Percentiles rank a stretch among this genome's conserved stretches.
Conservation (phyloP, 768 basidiomycete genomes). For the Hygrocybe coccinea region DNA sequence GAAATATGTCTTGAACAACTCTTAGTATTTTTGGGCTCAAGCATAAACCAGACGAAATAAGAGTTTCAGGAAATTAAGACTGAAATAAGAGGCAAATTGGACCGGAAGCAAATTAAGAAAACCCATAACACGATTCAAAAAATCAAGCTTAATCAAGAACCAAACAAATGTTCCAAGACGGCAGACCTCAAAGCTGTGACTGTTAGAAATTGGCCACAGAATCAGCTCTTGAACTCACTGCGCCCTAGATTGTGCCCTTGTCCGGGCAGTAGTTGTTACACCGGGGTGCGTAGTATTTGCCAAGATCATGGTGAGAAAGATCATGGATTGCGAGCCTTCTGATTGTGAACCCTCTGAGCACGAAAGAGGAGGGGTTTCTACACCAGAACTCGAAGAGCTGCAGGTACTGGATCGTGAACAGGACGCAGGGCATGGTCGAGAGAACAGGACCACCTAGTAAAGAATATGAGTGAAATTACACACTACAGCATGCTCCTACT, state of each 20-base stretch:
- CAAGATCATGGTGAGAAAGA: conserved; percentile 49
- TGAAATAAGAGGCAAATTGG: too few relatives aligned
- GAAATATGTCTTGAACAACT: too few relatives aligned
- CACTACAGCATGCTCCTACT: conserved; percentile 21
- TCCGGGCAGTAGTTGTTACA: conserved; percentile 30
- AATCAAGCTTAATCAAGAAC: too few relatives aligned
- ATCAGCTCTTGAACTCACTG: conserved; percentile 35
- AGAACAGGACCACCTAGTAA: conserved; percentile 26
- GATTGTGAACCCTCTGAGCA: conserved; percentile 63
- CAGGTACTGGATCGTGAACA: conserved; percentile 67
- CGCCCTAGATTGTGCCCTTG: conserved; percentile 39
- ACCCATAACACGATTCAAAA: too few relatives aligned
- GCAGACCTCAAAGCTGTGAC: too few relatives aligned
- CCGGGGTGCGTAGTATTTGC: conserved; percentile 49
- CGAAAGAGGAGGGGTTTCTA: conserved; percentile 68
- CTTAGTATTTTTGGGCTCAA: too few relatives aligned
- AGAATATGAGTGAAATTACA: background rate
- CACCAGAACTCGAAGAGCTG: conserved; percentile 59
- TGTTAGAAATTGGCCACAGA: too few relatives aligned
- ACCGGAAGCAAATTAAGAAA: too few relatives aligned
- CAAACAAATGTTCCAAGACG: too few relatives aligned
- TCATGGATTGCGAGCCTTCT: conserved; percentile 73
- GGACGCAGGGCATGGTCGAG: conserved; percentile 46
- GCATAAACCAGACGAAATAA: too few relatives aligned
- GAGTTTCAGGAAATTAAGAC: too few relatives aligned